A percentile compares a stretch with the other conserved stretches of the same genome.
Conservation (phyloP, 306 rosid genomes). For the Sphenostylis stenocarpa region DNA sequence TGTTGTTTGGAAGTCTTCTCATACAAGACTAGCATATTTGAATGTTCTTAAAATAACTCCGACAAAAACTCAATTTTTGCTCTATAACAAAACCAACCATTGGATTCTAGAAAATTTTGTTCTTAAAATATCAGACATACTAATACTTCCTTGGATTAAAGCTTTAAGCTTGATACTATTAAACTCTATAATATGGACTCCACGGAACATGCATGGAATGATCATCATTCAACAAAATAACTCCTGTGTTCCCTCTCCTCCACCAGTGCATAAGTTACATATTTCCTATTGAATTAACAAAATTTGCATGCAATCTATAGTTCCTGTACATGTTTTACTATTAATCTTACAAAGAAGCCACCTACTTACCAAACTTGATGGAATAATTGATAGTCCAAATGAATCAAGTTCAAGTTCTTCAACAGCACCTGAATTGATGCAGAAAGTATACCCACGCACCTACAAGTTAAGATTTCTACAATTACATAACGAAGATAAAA, state of each 20-base stretch:
- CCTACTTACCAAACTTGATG: constrained; percentile 81
- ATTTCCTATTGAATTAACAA: not conserved
- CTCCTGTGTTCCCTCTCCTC: not conserved
- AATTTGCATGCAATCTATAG: constrained; percentile 16
- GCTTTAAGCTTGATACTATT: not conserved
- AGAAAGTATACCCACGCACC: constrained; percentile 92
- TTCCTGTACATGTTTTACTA: not conserved
- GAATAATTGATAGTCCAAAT: constrained; percentile 83
- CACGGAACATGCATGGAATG: not conserved
- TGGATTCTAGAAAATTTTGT: no score
- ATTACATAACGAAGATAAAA: constrained; percentile 12
- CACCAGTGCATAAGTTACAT: not conserved
- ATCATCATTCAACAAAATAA: not conserved
- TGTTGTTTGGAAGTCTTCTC: not conserved
- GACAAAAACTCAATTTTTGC: no score
- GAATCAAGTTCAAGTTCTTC: constrained; percentile 94
- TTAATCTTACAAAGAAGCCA: constrained; percentile 19
- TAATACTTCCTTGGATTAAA: not conserved
- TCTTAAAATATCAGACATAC: no score
- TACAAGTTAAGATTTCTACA: constrained; percentile 34
- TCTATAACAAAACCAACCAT: no score
- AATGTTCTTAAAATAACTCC: no score
- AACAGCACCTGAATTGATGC: constrained; percentile 78
- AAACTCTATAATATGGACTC: not conserved
- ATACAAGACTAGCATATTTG: not conserved